A percentile compares a stretch with the other conserved stretches of the same genome.
Conservation (phyloP, 1,284 basidiomycete species). For the Erythrobasidium hasegawianum region DNA sequence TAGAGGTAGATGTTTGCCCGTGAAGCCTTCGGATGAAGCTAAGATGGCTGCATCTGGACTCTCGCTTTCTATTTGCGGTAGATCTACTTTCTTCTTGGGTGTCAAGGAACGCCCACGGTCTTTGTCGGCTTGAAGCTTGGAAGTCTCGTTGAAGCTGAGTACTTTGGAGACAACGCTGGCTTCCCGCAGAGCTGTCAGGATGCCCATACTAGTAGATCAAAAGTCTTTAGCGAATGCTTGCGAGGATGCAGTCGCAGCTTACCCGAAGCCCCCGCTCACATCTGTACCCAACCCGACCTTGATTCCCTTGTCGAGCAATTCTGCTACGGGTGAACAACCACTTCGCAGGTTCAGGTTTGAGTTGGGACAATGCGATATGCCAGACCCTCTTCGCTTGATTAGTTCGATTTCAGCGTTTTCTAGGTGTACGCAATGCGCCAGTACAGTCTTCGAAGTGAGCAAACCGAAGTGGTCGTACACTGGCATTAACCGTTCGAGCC, state of each 20-base stretch:
- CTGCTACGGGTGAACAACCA: conserved; percentile 73
- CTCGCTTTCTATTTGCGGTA: conserved; percentile 39
- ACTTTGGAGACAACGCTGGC: conserved; percentile 80
- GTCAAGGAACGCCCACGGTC: conserved; percentile 35
- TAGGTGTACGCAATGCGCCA: conserved; percentile 86
- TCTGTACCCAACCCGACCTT: conserved; percentile 55
- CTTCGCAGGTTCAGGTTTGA: conserved; percentile 81
- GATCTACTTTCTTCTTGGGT: conserved; percentile 37
- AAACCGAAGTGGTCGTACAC: conserved; percentile 80
- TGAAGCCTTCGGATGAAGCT: conserved; percentile 52
- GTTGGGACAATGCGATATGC: conserved; percentile 82
- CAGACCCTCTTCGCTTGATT: conserved; percentile 64
- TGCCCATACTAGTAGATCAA: conserved; percentile 63
- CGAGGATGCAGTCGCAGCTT: too few species aligned
- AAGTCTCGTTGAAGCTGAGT: conserved; percentile 49
- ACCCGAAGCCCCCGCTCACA: conserved; percentile 43
- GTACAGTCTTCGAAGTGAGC: conserved; percentile 71
- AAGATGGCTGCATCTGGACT: conserved; percentile 11
- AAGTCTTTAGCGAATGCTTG: too few species aligned
- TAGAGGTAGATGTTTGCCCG: conserved; percentile 64
- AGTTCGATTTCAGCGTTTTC: conserved; percentile 66
- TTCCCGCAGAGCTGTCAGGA: conserved; percentile 74
- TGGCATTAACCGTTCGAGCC: too few species aligned
- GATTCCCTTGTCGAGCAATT: conserved; percentile 74
- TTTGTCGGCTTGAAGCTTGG: conserved; percentile 25